Base-by-base conservation (phyloP, 768 basidiomycete species). In the Hemileccinum impolitum region DNA sequence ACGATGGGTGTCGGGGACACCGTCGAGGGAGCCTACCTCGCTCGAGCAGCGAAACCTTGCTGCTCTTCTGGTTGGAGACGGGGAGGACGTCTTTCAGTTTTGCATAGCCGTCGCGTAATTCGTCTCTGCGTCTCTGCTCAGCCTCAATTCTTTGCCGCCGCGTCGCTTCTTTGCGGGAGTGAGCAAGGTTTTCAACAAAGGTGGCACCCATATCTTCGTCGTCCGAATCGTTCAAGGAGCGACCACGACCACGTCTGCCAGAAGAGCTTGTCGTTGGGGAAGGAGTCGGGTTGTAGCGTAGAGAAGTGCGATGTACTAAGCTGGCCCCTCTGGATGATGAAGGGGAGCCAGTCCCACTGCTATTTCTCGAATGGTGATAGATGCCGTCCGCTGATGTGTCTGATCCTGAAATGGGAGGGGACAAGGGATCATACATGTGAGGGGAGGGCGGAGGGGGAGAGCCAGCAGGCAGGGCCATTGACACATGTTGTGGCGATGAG, bases 81-180 rank as follows among this genome's bases (percentile, higher is more conserved):
- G 92, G 92, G 7, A 94, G 75, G 21, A 88, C 87, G 53, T 92
- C 90, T 70, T 90, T 91, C 68, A 94, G 74, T 62, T 86, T 84
- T 31, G 86, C 85, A 69, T 94, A 94, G 23, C 90, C 91, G 61
- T 94, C 91, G 52, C 92, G 79, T 52, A 94, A 76, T 69, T 94
- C 92, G 68, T 93, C 90, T 55, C 92, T 78, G 50, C 92, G 77
- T 39, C 90, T 76, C 72, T 94, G 88, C 68, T 92, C 89, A n/a
- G 89, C 90, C 71, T 92, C 88, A 48, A 92, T 91, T 45, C 90
- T 76, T 68, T 91, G 89, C 62, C 82, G 75, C 28, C 90, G 75
- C 9, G 90, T 92, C 18, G 87, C 87, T 71, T 92, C 89, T 64
- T 91, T 92, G 62, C 89, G 75, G 10, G 83, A 80, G 66, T 84